Evolutionary conservation across 768 basidiomycete species (phyloP).

Genomic region (Psilocybe tampanensis): DNA sequence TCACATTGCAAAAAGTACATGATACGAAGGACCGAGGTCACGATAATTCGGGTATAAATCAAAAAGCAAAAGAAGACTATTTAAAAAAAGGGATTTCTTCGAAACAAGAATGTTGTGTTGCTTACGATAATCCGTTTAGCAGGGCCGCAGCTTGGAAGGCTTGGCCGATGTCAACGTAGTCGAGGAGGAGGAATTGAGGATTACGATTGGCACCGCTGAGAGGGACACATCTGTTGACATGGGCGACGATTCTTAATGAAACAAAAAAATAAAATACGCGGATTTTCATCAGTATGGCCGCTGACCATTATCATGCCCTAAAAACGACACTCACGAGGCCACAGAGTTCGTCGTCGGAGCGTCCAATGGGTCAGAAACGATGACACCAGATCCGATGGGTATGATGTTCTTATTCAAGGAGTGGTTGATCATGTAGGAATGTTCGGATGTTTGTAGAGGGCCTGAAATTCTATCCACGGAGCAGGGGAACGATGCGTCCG

Average conservation of each 20-base stretch:
- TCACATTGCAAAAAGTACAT: no score
- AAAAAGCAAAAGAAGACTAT: not conserved
- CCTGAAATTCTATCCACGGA: constrained; percentile 52
- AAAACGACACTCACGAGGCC: constrained; percentile 32
- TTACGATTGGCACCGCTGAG: constrained; percentile 42
- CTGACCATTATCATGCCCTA: no score
- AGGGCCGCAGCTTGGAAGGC: constrained; percentile 43
- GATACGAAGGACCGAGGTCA: no score
- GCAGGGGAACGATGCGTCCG: constrained; percentile 54
- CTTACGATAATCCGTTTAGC: constrained; percentile 47
- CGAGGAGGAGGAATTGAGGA: constrained; percentile 56
- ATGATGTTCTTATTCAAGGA: constrained; percentile 50
- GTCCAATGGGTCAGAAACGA: constrained; percentile 39
- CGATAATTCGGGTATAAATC: no score
- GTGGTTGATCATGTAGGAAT: constrained; percentile 64
- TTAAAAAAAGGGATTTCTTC: not conserved
- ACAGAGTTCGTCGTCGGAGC: constrained; percentile 41
- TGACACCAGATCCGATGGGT: constrained; percentile 36
- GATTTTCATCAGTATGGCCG: no score
- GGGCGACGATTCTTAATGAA: constrained; percentile 34
- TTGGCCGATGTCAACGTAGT: constrained; percentile 52
- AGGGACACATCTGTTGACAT: constrained; percentile 45
- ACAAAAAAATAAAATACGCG: no score
- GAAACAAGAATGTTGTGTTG: constrained; percentile 2
- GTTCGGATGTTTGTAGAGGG: constrained; percentile 47